phyloP scores from a whole-genome alignment of 2,329 filamentous ascomycete genomes.

The Penicillium sp. region DNA sequence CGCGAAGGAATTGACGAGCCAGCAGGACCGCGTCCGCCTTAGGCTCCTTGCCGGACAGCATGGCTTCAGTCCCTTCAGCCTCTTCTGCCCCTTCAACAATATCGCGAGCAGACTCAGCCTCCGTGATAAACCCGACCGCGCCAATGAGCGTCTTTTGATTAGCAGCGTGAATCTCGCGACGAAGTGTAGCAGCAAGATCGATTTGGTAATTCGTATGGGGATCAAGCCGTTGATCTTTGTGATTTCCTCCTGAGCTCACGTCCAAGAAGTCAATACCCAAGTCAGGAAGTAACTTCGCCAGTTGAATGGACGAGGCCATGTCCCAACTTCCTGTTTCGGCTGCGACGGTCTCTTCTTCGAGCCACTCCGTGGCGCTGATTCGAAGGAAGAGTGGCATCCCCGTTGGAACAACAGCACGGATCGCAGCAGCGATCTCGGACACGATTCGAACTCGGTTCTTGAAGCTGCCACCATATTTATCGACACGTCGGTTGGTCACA shows the following conservation, averaged over 20 bases:
- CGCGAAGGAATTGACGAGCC: slow-evolving; percentile 57
- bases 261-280: slow-evolving; percentile 50
- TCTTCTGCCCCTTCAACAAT: slow-evolving; percentile 45
- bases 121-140: slow-evolving; percentile 57
- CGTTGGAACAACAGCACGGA: slow-evolving; percentile 63
- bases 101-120: slow-evolving; percentile 53
- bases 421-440: slow-evolving; percentile 64
- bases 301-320: slow-evolving; percentile 39
- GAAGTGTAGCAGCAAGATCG: slow-evolving; percentile 50
- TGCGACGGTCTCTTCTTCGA: slow-evolving; percentile 51
- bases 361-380: slow-evolving; percentile 72
- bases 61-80: slow-evolving; percentile 26
- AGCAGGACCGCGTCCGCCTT: slow-evolving; percentile 54
- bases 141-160: slow-evolving; percentile 51
- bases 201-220: slow-evolving; percentile 53
- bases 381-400: slow-evolving; percentile 71
- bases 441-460: slow-evolving; percentile 68
- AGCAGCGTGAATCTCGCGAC: slow-evolving; percentile 39
- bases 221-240: slow-evolving; percentile 47
- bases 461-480: slow-evolving; percentile 53
- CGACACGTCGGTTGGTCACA: slow-evolving; percentile 66
- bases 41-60: slow-evolving; percentile 30
- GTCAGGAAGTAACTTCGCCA: slow-evolving; percentile 45
- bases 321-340: slow-evolving; percentile 41
- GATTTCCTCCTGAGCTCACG: slow-evolving; percentile 50